Base-by-base conservation (phyloP, 495 filamentous ascomycete species). In the Trichoderma gamsii region DNA sequence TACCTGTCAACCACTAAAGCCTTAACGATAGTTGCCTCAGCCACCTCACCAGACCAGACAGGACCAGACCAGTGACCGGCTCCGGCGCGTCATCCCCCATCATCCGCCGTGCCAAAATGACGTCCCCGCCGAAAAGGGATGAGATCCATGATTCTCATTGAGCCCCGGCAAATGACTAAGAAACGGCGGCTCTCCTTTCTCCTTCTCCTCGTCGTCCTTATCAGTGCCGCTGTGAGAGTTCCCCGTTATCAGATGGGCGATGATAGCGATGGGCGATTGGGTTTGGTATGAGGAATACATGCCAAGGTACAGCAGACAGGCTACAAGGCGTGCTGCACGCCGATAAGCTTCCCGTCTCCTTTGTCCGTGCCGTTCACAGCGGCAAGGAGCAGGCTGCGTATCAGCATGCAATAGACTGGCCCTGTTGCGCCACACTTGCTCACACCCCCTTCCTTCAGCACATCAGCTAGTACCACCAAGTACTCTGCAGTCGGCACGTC, bases 21-120 rank as follows among this genome's bases (percentile, higher is more conserved):
- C 4, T 38, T 9, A 9, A 38, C 35, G 8, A 38, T 5, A 38
- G 35, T 6, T 29, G 23, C 56, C 56, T 61, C 56, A 61, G 56
- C 56, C 56, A 61, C 56, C 56, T 61, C 56, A 61, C 56, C 56
- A 61, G 56, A 61, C 56, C 56, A 56, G 21, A 46, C 12, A 46
- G 18, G 49, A 4, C 52, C 52, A 61, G 27, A 23, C 49, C 49
- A 61, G 56, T 61, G 25, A 61, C 56, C 56, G 56, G 56, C 56
- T 61, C 56, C 56, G 56, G 56, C 56, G 56, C 56, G 56, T 61
- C 56, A 61, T 61, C 56, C 27, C 27, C 23, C 56, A 21, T 56
- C 56, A 61, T 61, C 56, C 27, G 27, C 25, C 56, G 25, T 61
- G 56, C 25, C 27, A 29, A 61, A 61, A 61, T 61, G 56, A 61